These are phyloP conservation scores for Syzygium malaccense DNA, from an alignment of 441 rosid genomes.

Conservation along the genomic window DNA sequence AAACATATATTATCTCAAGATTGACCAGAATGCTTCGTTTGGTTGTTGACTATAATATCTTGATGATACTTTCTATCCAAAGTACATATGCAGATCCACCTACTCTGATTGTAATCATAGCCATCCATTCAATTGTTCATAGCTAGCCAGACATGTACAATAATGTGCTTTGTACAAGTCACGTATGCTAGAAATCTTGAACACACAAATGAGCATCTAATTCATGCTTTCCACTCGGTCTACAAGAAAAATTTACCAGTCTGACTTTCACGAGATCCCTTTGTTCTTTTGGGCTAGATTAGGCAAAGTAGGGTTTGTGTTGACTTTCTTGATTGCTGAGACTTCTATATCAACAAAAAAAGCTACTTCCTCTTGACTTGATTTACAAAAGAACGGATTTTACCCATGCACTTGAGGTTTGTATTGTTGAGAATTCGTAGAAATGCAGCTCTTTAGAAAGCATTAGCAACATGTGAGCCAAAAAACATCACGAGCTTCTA, in stretches of 20 bases:
- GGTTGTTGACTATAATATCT: neutral
- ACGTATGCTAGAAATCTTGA: neutral
- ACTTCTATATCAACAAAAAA: neutral
- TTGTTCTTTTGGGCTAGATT: neutral
- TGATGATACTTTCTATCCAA: neutral
- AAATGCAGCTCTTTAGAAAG: neutral
- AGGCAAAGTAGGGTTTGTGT: neutral
- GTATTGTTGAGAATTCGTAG: no score
- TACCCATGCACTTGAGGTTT: no score
- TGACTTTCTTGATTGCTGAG: neutral
- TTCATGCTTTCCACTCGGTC: neutral
- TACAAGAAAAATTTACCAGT: neutral
- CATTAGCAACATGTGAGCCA: fast-evolving
- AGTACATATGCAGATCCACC: neutral
- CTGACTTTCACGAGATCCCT: neutral
- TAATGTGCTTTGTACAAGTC: neutral
- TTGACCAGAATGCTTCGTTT: neutral
- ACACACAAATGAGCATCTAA: neutral
- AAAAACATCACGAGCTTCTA: neutral
- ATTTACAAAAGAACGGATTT: no score
- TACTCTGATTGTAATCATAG: neutral
- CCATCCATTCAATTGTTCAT: neutral
- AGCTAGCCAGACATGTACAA: neutral
- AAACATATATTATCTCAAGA: neutral
- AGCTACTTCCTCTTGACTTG: no score